A percentile compares a stretch with the other conserved stretches of the same genome.
Evolutionary conservation across 139 green algal species (phyloP).

Genomic region (Closterium sp.): DNA sequence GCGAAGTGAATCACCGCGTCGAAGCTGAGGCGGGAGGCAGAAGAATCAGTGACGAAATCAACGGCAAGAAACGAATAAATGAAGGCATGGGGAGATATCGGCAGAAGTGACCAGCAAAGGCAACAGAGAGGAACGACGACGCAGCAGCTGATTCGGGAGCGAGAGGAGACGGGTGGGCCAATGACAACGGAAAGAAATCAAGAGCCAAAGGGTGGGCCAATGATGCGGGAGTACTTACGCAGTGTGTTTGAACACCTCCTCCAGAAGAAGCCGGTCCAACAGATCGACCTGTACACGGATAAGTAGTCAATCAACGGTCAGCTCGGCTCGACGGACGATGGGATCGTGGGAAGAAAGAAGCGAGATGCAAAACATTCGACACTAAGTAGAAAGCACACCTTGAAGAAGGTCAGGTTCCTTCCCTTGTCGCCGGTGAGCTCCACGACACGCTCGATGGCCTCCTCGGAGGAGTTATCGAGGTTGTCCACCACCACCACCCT

Average conservation of each 20-base stretch:
- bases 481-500: slow-evolving; percentile 37
- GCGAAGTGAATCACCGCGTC: slow-evolving; percentile 94
- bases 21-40: slow-evolving; percentile 55
- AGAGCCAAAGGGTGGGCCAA: no score
- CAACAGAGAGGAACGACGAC: not conserved
- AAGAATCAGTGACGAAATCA: not conserved
- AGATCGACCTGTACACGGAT: slow-evolving; percentile 18
- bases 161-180: no score
- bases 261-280: not conserved
- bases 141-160: not conserved
- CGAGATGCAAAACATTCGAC: not conserved
- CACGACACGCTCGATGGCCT: slow-evolving; percentile 9
- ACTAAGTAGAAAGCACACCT: slow-evolving; percentile 19
- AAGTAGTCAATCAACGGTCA: not conserved
- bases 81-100: no score
- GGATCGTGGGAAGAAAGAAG: not conserved
- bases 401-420: slow-evolving; percentile 20
- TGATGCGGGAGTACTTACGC: no score
- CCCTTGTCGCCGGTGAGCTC: slow-evolving; percentile 29
- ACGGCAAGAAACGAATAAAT: not conserved
- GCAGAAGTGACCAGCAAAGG: no score
- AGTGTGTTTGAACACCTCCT: slow-evolving; percentile 5
- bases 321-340: not conserved
- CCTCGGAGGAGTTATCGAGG: slow-evolving; percentile 39
- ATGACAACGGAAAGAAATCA: no score